These are phyloP conservation scores for Cercospora janseana DNA, from an alignment of 2,329 filamentous ascomycete genomes.

Conservation along the genomic window DNA sequence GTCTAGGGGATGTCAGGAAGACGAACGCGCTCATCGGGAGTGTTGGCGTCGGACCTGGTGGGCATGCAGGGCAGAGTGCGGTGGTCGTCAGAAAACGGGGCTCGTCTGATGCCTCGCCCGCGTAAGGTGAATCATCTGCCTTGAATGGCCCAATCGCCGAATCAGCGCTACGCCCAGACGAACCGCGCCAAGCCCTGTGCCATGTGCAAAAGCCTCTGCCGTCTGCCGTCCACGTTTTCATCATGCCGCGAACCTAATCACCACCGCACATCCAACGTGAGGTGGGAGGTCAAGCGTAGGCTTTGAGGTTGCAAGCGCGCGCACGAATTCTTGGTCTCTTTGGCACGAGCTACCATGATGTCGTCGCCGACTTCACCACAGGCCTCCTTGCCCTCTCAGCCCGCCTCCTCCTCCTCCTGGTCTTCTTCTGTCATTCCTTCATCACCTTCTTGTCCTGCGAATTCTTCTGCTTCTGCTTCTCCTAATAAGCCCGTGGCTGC, in stretches of 20 bases:
- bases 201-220: conserved; percentile 7
- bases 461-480: conserved; percentile 17
- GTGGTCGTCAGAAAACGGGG: not conserved
- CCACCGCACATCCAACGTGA: conserved; percentile 8
- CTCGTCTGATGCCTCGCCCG: not conserved
- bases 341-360: conserved; percentile 11
- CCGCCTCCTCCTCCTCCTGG: conserved; percentile 19
- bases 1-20: conserved; percentile 37
- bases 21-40: conserved; percentile 29
- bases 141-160: conserved; percentile 1
- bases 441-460: conserved; percentile 12
- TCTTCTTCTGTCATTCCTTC: conserved; percentile 12
- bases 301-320: conserved; percentile 13
- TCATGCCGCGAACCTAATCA: conserved; percentile 6
- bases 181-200: not conserved
- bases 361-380: conserved; percentile 20
- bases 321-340: conserved; percentile 11
- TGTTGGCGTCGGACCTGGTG: conserved; percentile 9
- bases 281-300: conserved; percentile 4
- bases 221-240: conserved; percentile 7
- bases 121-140: not conserved
- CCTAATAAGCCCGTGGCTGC: conserved; percentile 8
- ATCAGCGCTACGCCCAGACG: not conserved
- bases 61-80: not conserved
- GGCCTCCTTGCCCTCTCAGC: conserved; percentile 20